Evolutionary conservation across 1,139 yeast genomes (phyloP), one percentile per base, ranked within the genome.

Genomic region (Hanseniaspora uvarum): DNA sequence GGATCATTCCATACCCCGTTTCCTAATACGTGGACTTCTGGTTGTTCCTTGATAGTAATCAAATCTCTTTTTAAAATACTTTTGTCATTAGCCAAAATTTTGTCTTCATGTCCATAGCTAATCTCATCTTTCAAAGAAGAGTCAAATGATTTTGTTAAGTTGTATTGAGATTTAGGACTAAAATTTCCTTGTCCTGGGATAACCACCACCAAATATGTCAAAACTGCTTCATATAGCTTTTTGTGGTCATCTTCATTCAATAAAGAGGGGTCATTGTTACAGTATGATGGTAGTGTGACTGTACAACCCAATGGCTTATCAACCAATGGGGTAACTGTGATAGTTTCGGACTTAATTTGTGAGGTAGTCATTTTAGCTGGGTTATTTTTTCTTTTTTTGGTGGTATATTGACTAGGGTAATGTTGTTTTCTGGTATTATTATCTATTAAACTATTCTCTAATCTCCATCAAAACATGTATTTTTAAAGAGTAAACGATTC

Each of bases 1-100:
- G 75, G 74, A 23, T 83, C 81, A 52, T 73, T 80, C 71, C 83
- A 82, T 2, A 68, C 67, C 11, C 95, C 95, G 64, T 86, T 89
- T 39, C 95, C 95, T 56, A 86, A 77, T 62, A 86, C 84, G 70
- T 86, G 94, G 24, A 86, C 95, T 66, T 86, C 95, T 2, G 95
- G 95, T 65, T 85, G 89, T 51, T 73, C 68, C 53, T 89, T 88
- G 41, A 86, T 86, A 2, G 88, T 77, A 56, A 78, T 76, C 43
- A 94, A 94, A 63, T 86, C 95, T 63, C 83, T 84, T 59, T 79
- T 79, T 58, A 86, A 75, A 31, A 86, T 86, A 2, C 89, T 81
- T 61, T 83, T 79, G 55, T 77, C 76, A 63, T 86, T 89, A 64
- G 92, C 80, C 68, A 86, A 85, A 58, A 84, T 85, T 65, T 84